Evolutionary conservation across 2,329 filamentous ascomycete genomes (phyloP).

Genomic region (Myrmaecium sp.): DNA sequence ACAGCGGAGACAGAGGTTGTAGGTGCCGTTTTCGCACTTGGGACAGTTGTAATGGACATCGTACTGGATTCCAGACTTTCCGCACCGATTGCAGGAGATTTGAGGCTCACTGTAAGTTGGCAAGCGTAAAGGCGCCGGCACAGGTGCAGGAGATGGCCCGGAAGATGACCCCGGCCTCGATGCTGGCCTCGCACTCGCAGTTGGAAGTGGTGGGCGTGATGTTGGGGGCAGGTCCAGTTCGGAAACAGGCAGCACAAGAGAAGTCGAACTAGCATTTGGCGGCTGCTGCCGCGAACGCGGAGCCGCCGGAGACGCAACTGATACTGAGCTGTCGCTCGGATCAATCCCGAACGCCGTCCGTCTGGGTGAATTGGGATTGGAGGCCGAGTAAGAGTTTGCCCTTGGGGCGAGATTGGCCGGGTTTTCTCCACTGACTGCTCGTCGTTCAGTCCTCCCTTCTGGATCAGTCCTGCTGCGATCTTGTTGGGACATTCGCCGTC

Average conservation of each 20-base stretch:
- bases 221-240: no score
- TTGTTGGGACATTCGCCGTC: constrained; percentile 22
- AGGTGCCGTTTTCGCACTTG: constrained; percentile 51
- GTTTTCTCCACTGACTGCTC: not conserved
- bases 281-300: no score
- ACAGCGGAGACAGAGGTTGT: constrained; percentile 66
- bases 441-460: no score
- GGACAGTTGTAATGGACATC: constrained; percentile 72
- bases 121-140: constrained; percentile 4
- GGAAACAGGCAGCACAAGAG: no score
- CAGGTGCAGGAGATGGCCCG: constrained; percentile 14
- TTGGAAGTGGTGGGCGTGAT: no score
- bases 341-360: constrained; percentile 11
- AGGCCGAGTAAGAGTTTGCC: constrained; percentile 11
- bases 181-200: not conserved
- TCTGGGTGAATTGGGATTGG: constrained; percentile 15
- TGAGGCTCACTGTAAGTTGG: constrained; percentile 47
- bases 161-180: constrained; percentile 6
- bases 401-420: no score
- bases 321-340: no score
- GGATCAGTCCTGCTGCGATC: constrained; percentile 28
- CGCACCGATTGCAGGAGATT: constrained; percentile 57
- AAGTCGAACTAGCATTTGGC: no score
- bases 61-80: constrained; percentile 59
- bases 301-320: no score